Evolutionary conservation across 768 basidiomycete genomes (phyloP), one percentile per base, ranked within the genome.

Genomic region (Termitomyces sp.): DNA sequence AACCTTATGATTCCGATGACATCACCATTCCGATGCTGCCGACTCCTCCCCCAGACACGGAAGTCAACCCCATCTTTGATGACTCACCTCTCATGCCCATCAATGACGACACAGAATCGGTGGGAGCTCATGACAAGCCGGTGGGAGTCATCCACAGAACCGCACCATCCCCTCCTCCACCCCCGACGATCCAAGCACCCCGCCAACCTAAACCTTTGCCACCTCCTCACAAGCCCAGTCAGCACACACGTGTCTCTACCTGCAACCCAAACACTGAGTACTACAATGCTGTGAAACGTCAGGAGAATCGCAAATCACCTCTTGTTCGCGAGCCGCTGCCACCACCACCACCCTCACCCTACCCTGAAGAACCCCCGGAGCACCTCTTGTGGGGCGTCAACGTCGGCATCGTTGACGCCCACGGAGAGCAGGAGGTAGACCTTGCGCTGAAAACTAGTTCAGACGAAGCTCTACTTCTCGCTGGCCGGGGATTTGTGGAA

Each of bases 391-490:
- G 31, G 47, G 23, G 43, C 29, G 46, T 49, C 40, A 23, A 50
- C 7, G 25, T 53, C 20, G 38, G 44, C 15, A 43, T 25, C 5
- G 4, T 47, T 20, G 45, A 53, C 23, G 36, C 4, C 9, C 7
- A 39, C 16, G 52, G 42, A 16, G 47, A 55, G 31, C 47, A 44
- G 18, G 54, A 49, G 40, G 47, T 55, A 13, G 20, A 25, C 38
- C 29, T 55, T 16, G 22, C 12, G 2, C 3, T 55, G n/a, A 50
- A 49, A 18, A 9, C 20, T 15, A 10, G 18, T 29, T 55, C 54
- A 7, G 40, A 29, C 16, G 48, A 49, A 16, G 54, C 41, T 22
- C 33, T 55, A 5, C 27, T 50, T 20, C 12, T 43, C 15, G 54
- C 48, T 33, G 48, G 47, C 3, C 20, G 23, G 7, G 42, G 41